Evolutionary conservation across 2,329 filamentous ascomycete species (phyloP).

Genomic region (Aureobasidium zeae): DNA sequence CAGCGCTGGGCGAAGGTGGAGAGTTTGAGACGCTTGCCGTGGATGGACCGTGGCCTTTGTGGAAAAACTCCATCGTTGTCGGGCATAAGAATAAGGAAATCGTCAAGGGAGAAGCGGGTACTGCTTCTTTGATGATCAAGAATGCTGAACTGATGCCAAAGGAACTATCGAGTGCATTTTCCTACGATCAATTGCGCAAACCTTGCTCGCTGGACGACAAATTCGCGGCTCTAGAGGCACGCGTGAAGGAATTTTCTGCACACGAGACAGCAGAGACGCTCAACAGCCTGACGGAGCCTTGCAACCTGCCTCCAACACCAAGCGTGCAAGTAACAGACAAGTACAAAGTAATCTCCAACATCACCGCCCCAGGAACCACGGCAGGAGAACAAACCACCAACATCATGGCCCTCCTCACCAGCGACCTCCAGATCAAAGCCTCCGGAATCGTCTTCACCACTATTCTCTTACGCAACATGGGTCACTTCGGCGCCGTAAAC

Average conservation of each 20-base stretch:
- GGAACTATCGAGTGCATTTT: conserved; percentile 12
- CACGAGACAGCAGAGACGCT: not conserved
- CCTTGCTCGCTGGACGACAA: conserved; percentile 59
- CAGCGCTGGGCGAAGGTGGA: conserved; percentile 81
- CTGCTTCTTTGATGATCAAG: conserved; percentile 58
- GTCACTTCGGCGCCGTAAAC: conserved; percentile 69
- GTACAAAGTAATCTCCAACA: conserved; percentile 23
- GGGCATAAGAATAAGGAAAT: conserved; percentile 43
- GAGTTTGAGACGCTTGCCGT: conserved; percentile 92
- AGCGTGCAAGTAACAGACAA: not conserved
- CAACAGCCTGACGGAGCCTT: not conserved
- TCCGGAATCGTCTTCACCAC: conserved; percentile 37
- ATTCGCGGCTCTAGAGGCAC: conserved; percentile 41
- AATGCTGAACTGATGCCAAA: conserved; percentile 47
- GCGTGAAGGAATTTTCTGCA: not conserved
- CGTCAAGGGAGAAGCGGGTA: conserved; percentile 64
- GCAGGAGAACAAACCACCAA: conserved; percentile 33
- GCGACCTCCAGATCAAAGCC: conserved; percentile 22
- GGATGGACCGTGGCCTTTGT: conserved; percentile 64
- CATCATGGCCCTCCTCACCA: conserved; percentile 31
- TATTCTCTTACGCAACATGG: conserved; percentile 69
- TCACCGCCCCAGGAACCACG: conserved; percentile 27
- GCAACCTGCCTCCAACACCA: not conserved
- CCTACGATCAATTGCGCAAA: conserved; percentile 36
- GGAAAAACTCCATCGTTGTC: conserved; percentile 61